Conservation (phyloP, 169 alveolate species). For the Eimeria maxima region DNA sequence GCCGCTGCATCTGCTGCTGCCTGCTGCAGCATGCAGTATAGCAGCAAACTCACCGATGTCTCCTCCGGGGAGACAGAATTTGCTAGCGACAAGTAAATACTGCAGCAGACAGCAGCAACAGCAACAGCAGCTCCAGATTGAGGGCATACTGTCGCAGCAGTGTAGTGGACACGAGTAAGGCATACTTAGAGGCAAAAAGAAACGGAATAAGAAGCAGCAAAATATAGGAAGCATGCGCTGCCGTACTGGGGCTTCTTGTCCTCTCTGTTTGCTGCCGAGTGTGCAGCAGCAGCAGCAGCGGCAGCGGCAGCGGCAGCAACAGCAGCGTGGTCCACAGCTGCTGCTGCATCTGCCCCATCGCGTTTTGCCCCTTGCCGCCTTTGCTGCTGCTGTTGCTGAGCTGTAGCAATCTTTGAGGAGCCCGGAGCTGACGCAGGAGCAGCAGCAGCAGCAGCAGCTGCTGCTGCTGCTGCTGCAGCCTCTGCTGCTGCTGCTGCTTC, state of each 20-base stretch:
- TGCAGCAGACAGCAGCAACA: not conserved
- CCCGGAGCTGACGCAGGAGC: too few species aligned
- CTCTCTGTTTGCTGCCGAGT: not conserved
- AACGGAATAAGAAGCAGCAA: not conserved
- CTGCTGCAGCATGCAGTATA: not conserved
- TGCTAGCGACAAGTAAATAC: conserved; percentile 2
- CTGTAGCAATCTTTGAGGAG: too few species aligned
- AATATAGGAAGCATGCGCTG: too few species aligned
- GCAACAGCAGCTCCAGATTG: too few species aligned
- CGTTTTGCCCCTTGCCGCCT: conserved; percentile 24
- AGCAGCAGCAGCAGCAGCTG: too few species aligned
- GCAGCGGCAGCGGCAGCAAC: too few species aligned
- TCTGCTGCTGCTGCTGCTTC: conserved; percentile 15
- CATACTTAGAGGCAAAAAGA: not conserved
- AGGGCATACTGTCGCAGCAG: not conserved
- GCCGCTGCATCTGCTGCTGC: conserved; percentile 55
- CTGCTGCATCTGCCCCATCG: conserved; percentile 14
- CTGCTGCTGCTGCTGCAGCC: too few species aligned
- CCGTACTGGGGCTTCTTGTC: not conserved
- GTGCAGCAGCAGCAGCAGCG: too few species aligned
- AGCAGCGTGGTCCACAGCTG: not conserved
- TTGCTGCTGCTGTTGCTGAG: too few species aligned
- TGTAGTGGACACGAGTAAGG: too few species aligned
- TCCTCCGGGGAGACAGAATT: not conserved
- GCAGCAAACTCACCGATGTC: conserved; percentile 18